Percentiles rank a stretch among this genome's conserved stretches.
Evolutionary conservation across 2,329 filamentous ascomycete genomes (phyloP).

Genomic region (Fusarium sp.): DNA sequence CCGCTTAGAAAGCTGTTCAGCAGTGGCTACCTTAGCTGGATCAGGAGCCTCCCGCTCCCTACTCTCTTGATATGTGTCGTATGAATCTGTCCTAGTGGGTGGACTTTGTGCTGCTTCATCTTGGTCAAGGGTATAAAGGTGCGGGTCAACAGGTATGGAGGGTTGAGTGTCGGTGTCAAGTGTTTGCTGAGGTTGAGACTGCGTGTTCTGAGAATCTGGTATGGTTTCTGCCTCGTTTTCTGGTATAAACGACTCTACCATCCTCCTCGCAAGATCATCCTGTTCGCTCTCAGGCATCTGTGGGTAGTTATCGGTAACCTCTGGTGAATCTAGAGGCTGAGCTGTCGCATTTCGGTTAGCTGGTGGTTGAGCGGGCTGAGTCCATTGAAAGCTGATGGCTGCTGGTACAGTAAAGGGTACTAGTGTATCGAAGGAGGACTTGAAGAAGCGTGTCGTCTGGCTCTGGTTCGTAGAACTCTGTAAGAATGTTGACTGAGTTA

Average conservation of each 20-base stretch:
- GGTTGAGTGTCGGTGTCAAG: too few relatives aligned
- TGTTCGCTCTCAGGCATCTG: background rate
- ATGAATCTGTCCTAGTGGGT: background rate
- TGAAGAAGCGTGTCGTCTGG: too few relatives aligned
- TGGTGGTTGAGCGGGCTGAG: too few relatives aligned
- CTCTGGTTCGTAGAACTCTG: too few relatives aligned
- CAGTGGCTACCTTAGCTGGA: background rate
- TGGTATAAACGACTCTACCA: background rate
- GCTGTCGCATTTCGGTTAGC: background rate
- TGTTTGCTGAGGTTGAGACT: too few relatives aligned
- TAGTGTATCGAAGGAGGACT: too few relatives aligned
- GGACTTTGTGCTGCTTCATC: too few relatives aligned
- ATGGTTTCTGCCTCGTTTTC: background rate
- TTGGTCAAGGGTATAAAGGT: too few relatives aligned
- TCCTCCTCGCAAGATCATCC: background rate
- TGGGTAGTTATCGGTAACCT: background rate
- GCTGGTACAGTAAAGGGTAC: too few relatives aligned
- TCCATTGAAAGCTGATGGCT: too few relatives aligned
- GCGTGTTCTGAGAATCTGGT: too few relatives aligned
- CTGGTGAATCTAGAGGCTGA: background rate
- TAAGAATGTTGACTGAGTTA: too few relatives aligned
- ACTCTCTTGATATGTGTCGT: background rate
- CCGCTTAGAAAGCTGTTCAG: conserved; percentile 9
- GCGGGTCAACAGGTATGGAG: background rate
- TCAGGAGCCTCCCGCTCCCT: background rate